Evolutionary conservation across 345 rosid genomes (phyloP).

Genomic region (Laguncularia racemosa): DNA sequence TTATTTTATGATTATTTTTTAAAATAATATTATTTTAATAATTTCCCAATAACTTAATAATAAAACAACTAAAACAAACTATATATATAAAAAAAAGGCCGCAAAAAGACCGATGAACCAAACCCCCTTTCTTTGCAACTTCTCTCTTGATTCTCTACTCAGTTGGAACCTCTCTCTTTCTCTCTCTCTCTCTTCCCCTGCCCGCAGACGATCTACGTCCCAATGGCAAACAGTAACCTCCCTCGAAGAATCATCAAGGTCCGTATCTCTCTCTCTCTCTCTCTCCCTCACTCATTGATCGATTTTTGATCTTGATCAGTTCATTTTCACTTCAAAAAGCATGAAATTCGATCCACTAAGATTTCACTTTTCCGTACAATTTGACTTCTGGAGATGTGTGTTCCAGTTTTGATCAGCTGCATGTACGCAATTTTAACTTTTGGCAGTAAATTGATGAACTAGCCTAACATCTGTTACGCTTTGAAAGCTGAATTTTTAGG

Average conservation of each 20-base stretch:
- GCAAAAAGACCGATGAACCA: too few relatives aligned
- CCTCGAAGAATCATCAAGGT: constrained; percentile 99
- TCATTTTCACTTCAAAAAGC: not conserved
- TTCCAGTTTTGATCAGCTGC: not conserved
- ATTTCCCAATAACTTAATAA: too few relatives aligned
- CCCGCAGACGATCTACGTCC: constrained; percentile 12
- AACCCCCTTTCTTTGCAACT: not conserved
- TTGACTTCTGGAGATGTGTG: not conserved
- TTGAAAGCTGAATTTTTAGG: constrained; percentile 5
- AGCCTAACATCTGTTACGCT: too few relatives aligned
- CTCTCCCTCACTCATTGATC: constrained; percentile 8
- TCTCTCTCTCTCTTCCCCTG: constrained; percentile 7
- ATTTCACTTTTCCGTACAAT: too few relatives aligned
- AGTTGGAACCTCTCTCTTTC: not conserved
- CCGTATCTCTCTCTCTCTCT: constrained; percentile 12
- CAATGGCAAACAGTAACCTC: constrained; percentile 91
- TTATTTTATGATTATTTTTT: too few relatives aligned
- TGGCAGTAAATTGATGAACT: not conserved
- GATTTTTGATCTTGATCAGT: not conserved
- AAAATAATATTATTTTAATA: too few relatives aligned
- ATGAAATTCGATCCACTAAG: too few relatives aligned
- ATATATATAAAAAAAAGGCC: too few relatives aligned
- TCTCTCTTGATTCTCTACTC: not conserved
- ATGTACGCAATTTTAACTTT: not conserved
- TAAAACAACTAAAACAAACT: too few relatives aligned